Percentiles rank a stretch among this genome's conserved stretches.
phyloP scores from a whole-genome alignment of 1,139 yeast genomes.

The Kluyveromyces sp. region DNA sequence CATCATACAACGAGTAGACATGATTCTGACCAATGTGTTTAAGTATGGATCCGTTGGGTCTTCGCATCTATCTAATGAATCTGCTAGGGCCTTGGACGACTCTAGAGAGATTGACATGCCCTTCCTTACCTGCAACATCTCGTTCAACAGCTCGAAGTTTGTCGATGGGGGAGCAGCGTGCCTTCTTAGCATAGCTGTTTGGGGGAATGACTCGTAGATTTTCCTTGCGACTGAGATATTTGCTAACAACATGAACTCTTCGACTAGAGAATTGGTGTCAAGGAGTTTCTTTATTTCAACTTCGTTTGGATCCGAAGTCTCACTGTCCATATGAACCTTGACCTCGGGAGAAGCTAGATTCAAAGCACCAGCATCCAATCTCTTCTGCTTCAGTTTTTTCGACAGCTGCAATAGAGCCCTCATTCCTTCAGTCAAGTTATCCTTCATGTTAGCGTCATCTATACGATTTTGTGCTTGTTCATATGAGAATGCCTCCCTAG shows the following conservation, averaged over 20 bases:
- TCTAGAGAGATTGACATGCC: conserved; percentile 74
- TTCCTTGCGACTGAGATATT: conserved; percentile 92
- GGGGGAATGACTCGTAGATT: conserved; percentile 89
- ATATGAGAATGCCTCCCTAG: conserved; percentile 92
- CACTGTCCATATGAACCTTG: conserved; percentile 93
- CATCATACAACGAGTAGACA: conserved; percentile 99
- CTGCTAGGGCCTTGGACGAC: conserved; percentile 87
- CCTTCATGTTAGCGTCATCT: conserved; percentile 70
- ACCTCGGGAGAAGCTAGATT: conserved; percentile 98
- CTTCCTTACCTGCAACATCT: conserved; percentile 80
- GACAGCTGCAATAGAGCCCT: conserved; percentile 71
- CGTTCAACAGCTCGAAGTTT: conserved; percentile 82
- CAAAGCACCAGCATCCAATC: conserved; percentile 93
- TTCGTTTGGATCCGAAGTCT: conserved; percentile 93
- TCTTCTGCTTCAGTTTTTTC: conserved; percentile 72
- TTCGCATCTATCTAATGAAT: conserved; percentile 79
- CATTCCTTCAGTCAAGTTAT: conserved; percentile 86
- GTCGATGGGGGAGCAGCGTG: conserved; percentile 96
- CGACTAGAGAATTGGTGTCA: conserved; percentile 93
- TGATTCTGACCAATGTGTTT: conserved; percentile 87
- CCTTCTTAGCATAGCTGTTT: conserved; percentile 95
- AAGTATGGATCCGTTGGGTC: conserved; percentile 83
- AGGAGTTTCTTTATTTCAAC: conserved; percentile 83
- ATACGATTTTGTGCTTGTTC: conserved; percentile 89
- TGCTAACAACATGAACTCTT: conserved; percentile 97